Percentiles rank a stretch among this genome's conserved stretches.
Evolutionary conservation across 495 filamentous ascomycete species (phyloP).

Genomic region (Neurospora cerealis): DNA sequence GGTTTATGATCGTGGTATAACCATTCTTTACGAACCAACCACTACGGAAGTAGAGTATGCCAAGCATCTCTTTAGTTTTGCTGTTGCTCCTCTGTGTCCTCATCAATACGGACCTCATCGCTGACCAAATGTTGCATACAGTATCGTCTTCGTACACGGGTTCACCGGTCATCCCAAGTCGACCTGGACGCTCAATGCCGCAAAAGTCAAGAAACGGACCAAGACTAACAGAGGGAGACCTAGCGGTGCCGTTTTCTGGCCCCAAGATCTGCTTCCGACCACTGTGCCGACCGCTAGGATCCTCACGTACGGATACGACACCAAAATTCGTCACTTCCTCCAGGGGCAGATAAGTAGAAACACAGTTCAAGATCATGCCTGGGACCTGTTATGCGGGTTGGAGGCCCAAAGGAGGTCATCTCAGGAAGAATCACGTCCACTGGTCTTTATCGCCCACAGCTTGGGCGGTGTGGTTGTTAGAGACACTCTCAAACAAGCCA

Average conservation of each 20-base stretch:
- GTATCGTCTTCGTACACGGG: not conserved
- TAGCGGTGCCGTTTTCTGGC: slow-evolving; percentile 10
- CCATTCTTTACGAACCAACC: not conserved
- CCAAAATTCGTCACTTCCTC: not conserved
- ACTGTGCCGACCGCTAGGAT: slow-evolving; percentile 15
- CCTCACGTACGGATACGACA: slow-evolving; percentile 19
- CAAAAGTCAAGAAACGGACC: not conserved
- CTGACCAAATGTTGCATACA: not conserved
- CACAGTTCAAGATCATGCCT: not conserved
- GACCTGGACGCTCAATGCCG: not conserved
- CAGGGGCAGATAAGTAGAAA: not conserved
- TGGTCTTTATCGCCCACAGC: not conserved
- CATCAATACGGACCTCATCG: not conserved
- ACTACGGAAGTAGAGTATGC: not conserved
- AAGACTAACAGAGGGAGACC: not conserved
- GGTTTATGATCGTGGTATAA: not conserved
- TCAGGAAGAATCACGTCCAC: not conserved
- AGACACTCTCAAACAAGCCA: not conserved
- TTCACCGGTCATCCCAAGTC: not conserved
- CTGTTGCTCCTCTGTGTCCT: not conserved
- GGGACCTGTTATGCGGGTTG: not conserved
- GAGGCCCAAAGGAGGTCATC: not conserved
- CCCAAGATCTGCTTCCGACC: slow-evolving; percentile 10
- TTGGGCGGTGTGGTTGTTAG: not conserved
- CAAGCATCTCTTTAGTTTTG: not conserved